These are phyloP conservation scores for Chaetomium cochliodes DNA, from an alignment of 495 filamentous ascomycete genomes.

Conservation along the genomic window DNA sequence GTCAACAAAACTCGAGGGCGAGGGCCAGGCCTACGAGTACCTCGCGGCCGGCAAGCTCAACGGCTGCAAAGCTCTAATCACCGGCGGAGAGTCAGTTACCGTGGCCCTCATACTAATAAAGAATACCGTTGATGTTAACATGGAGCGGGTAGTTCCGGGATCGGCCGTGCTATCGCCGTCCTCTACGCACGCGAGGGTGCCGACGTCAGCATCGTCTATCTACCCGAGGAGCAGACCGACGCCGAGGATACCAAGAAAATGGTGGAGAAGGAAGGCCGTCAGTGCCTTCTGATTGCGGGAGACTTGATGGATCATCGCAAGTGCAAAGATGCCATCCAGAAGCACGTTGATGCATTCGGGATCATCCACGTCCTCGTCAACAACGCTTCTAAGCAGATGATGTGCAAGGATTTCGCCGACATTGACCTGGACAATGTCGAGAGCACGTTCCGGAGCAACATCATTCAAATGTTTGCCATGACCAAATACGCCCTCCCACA, in stretches of 20 bases:
- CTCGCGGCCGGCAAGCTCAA: constrained; percentile 47
- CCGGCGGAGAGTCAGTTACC: constrained; percentile 52
- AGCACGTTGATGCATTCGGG: constrained; percentile 51
- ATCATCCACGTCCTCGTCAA: constrained; percentile 59
- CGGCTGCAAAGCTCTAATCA: constrained; percentile 54
- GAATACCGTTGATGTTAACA: background rate
- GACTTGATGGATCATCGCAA: constrained; percentile 49
- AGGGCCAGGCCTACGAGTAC: constrained; percentile 25
- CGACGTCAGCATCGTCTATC: constrained; percentile 55
- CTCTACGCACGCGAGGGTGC: constrained; percentile 58
- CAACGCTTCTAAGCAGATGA: constrained; percentile 59
- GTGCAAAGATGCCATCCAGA: constrained; percentile 50
- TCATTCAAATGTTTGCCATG: constrained; percentile 62
- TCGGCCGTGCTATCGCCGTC: constrained; percentile 55
- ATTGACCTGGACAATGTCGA: constrained; percentile 52
- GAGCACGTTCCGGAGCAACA: constrained; percentile 57
- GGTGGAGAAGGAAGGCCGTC: constrained; percentile 48
- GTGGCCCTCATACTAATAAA: background rate
- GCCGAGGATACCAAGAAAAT: constrained; percentile 53
- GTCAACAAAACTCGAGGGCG: constrained; percentile 32
- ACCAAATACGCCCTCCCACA: constrained; percentile 59
- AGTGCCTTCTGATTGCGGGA: constrained; percentile 49
- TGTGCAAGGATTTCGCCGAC: constrained; percentile 51
- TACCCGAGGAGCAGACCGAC: constrained; percentile 54
- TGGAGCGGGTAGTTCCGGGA: constrained; percentile 44